Conservation (phyloP, 2,329 filamentous ascomycete genomes). For the Fonsecaea pugnacius region DNA sequence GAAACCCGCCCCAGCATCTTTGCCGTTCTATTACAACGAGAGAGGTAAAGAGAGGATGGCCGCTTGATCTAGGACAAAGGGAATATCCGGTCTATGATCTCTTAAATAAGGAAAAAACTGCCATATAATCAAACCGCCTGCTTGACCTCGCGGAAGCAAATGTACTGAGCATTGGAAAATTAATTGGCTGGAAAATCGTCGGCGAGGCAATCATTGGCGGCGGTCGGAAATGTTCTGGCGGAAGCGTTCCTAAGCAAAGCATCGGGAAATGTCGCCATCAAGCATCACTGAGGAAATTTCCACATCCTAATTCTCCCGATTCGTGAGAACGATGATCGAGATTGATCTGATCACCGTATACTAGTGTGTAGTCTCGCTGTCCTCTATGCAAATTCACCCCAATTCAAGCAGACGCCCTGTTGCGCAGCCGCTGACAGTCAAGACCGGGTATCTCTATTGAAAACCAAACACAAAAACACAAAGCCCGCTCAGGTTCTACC, state of each 20-base stretch:
- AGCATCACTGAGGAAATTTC: background rate
- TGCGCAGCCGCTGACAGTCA: constrained; percentile 9
- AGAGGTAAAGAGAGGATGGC: constrained; percentile 1
- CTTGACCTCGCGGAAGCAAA: background rate
- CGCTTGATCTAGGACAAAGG: background rate
- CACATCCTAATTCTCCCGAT: constrained; percentile 15
- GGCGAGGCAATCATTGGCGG: constrained; percentile 11
- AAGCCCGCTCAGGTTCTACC: constrained; percentile 4
- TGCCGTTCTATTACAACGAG: constrained; percentile 4
- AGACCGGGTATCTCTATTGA: constrained; percentile 33
- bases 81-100: background rate
- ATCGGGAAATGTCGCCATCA: constrained; percentile 14
- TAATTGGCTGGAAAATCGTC: constrained; percentile 19
- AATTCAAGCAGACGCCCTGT: constrained; percentile 12
- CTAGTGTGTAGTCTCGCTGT: background rate
- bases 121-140: background rate
- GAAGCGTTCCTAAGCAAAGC: constrained; percentile 4
- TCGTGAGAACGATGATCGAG: background rate
- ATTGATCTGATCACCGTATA: background rate
- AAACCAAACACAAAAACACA: constrained; percentile 14
- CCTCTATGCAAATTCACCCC: constrained; percentile 8
- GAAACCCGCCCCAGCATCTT: constrained; percentile 29
- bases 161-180: background rate
- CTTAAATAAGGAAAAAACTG: background rate
- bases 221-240: background rate